phyloP scores from a whole-genome alignment of 148 eudicot species.

The Hydrangea macrophylla region DNA sequence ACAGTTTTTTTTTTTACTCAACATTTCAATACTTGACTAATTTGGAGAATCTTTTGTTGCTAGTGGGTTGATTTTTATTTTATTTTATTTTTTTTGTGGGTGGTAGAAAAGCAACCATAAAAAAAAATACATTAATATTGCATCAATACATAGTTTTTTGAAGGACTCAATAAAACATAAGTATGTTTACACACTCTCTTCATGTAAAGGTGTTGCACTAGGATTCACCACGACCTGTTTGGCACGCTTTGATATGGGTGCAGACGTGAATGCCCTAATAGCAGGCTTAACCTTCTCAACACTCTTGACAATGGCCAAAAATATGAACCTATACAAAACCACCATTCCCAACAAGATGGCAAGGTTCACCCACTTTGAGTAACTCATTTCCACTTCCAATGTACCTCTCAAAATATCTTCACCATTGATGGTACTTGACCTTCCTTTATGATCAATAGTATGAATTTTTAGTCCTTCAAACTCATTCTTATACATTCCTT shows the following conservation, averaged over 20 bases:
- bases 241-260: neutral
- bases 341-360: constrained; percentile 39
- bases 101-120: too few relatives aligned
- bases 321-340: constrained; percentile 30
- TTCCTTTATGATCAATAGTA: neutral
- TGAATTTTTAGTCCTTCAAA: constrained; percentile 34
- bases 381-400: constrained; percentile 33
- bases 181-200: neutral
- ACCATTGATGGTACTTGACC: constrained; percentile 7
- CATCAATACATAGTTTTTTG: too few relatives aligned
- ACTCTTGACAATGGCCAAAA: constrained; percentile 27
- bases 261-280: constrained; percentile 12
- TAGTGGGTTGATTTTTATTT: too few relatives aligned
- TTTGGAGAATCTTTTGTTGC: too few relatives aligned
- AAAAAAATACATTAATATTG: too few relatives aligned
- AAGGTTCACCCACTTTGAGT: constrained; percentile 52
- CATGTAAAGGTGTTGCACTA: neutral
- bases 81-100: too few relatives aligned
- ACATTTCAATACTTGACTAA: too few relatives aligned
- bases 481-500: constrained; percentile 51
- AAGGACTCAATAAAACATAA: too few relatives aligned
- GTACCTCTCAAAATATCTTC: constrained; percentile 17
- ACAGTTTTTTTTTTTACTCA: too few relatives aligned
- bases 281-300: constrained; percentile 20
- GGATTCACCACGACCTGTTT: constrained; percentile 5